A percentile compares a stretch with the other conserved stretches of the same genome.
These are phyloP conservation scores for Mikania micrantha DNA, from an alignment of 129 eudicot genomes.

Conservation along the genomic window DNA sequence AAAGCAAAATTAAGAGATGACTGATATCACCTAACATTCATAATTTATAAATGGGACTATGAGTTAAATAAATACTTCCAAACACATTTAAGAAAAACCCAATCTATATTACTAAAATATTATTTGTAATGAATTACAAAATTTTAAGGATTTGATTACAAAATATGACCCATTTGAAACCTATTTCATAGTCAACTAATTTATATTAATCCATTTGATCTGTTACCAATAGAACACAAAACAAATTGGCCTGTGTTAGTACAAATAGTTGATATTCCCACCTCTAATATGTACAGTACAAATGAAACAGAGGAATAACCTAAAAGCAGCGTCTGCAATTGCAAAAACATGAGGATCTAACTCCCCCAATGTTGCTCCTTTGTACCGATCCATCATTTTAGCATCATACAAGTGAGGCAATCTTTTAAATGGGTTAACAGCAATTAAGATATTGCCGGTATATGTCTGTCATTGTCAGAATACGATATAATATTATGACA, in stretches of 20 bases:
- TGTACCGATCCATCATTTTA: slow-evolving; percentile 89
- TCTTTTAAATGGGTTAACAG: slow-evolving; percentile 95
- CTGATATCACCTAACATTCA: neutral
- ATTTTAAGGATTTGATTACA: neutral
- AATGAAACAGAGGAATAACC: slow-evolving; percentile 38
- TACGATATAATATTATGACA: slow-evolving; percentile 44
- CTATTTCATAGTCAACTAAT: neutral
- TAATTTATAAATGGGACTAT: neutral
- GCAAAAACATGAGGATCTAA: slow-evolving; percentile 98
- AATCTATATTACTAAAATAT: neutral
- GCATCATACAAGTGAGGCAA: slow-evolving; percentile 72
- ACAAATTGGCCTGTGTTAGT: neutral
- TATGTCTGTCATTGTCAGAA: slow-evolving; percentile 83
- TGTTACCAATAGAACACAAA: neutral
- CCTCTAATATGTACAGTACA: slow-evolving; percentile 1
- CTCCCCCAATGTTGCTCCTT: slow-evolving; percentile 82
- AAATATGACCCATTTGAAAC: too few species aligned
- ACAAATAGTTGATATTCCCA: neutral
- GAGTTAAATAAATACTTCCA: neutral
- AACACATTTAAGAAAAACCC: neutral
- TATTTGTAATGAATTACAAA: neutral
- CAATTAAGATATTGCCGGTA: slow-evolving; percentile 92
- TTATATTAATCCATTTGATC: neutral
- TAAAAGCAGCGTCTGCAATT: slow-evolving; percentile 85
- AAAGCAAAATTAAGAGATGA: neutral